Base-by-base conservation (phyloP, 2,329 filamentous ascomycete species). In the Sporothrix sp. region DNA sequence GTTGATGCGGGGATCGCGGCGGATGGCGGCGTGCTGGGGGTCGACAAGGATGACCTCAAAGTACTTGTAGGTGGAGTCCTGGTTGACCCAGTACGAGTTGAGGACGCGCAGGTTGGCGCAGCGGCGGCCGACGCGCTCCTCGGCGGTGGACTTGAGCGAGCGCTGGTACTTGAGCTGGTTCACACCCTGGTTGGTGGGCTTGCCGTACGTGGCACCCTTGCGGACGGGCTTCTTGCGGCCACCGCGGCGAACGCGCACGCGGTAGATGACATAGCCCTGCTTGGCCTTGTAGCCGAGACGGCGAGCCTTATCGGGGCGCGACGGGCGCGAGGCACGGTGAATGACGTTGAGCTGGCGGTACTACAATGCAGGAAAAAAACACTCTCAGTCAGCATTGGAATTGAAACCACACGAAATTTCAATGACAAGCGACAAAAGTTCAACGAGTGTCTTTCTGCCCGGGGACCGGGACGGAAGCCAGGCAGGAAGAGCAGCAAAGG, bases 121-220 rank as follows among this genome's bases (percentile, higher is more conserved):
- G 72, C 91, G 90, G 74, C 90, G 90, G 69, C 94, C 93, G 71
- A 98, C 91, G 86, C 93, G 93, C 85, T 98, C 93, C 82, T 98
- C 94, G 66, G 94, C 94, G 66, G 93, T 98, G 66, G 91, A 81
- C 74, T 85, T 86, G 72, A 97, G 90, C 63, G 93, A 97, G 73
- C 91, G 88, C 84, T 98, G 94, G 86, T 97, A 98, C 84, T 98
- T 98, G 72, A 98, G 89, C 82, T 98, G 93, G 85, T 98, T 98
- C 66, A 98, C 81, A 88, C 93, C 93, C 83, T 96, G 90, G 87
- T 97, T 98, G 84, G 93, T 98, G 72, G 93, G 93, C 82, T 98
- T 98, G 83, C 93, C 93, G 74, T 93, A 98, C 65, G 93, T 98
- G 74, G 93, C 93, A 84, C 93, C 93, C 89, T 95, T 95, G 68